phyloP scores from a whole-genome alignment of 2,329 filamentous ascomycete species.

The Dothidotthia symphoricarpi region DNA sequence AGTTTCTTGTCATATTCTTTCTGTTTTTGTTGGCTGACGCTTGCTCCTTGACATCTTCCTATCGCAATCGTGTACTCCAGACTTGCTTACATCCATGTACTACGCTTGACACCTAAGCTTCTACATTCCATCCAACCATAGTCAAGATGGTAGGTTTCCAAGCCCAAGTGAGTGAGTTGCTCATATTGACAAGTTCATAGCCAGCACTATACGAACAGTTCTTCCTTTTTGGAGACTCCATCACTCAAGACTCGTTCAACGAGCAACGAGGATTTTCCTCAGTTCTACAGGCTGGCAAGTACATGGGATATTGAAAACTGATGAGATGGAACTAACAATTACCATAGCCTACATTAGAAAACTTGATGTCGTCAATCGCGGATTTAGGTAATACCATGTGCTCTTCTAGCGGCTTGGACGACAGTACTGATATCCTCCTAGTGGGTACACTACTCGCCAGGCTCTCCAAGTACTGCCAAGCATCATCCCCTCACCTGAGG shows the following conservation, averaged over 20 bases:
- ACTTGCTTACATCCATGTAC: too few species aligned
- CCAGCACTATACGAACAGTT: slow-evolving; percentile 44
- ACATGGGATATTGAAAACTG: too few species aligned
- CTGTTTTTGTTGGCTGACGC: too few species aligned
- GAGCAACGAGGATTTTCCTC: slow-evolving; percentile 67
- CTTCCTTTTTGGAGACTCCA: slow-evolving; percentile 86
- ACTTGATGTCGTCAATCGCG: slow-evolving; percentile 84
- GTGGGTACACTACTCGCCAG: slow-evolving; percentile 79
- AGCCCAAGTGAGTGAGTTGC: not conserved
- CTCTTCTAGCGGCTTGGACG: not conserved
- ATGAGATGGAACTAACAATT: too few species aligned
- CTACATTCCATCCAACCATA: too few species aligned
- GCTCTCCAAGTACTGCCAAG: slow-evolving; percentile 66
- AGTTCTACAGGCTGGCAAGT: slow-evolving; percentile 66
- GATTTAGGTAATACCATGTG: slow-evolving; percentile 57
- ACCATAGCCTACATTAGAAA: slow-evolving; percentile 67
- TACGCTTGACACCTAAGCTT: too few species aligned
- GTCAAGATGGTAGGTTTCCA: slow-evolving; percentile 11
- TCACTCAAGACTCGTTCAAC: slow-evolving; percentile 68
- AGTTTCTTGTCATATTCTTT: too few species aligned
- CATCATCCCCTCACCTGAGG: slow-evolving; percentile 66
- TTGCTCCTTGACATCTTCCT: too few species aligned
- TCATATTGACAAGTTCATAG: slow-evolving; percentile 14
- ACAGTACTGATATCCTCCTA: slow-evolving; percentile 27
- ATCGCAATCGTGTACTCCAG: too few species aligned